Evolutionary conservation across 108 stramenopile genomes (phyloP).

Genomic region (Stephanodiscus minutulus): DNA sequence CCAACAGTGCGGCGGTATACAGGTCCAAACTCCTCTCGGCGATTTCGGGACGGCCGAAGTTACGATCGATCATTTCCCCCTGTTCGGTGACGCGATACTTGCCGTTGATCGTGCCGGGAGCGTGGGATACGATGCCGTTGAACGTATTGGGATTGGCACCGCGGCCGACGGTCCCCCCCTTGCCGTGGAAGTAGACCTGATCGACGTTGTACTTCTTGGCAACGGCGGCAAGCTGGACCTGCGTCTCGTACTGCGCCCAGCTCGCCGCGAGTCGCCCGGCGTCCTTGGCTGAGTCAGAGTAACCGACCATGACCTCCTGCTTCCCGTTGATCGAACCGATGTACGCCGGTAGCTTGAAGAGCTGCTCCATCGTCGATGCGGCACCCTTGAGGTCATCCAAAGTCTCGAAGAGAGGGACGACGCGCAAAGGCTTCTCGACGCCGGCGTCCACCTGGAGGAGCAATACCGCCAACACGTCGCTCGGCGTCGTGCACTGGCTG

Average conservation of each 20-base stretch:
- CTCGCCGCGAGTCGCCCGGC: conserved; percentile 94
- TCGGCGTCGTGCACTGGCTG: conserved; percentile 89
- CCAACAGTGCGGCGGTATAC: conserved; percentile 94
- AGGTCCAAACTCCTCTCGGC: conserved; percentile 94
- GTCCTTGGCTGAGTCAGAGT: conserved; percentile 97
- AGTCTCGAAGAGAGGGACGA: conserved; percentile 98
- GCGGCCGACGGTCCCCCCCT: conserved; percentile 78
- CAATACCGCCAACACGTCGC: conserved; percentile 94
- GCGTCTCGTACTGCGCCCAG: conserved; percentile 95
- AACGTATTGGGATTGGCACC: conserved; percentile 85
- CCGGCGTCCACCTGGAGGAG: conserved; percentile 93
- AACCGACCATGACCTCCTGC: conserved; percentile 97
- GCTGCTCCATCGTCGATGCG: conserved; percentile 78
- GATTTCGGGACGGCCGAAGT: conserved; percentile 89
- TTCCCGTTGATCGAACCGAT: conserved; percentile 87
- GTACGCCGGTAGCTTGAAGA: conserved; percentile 88
- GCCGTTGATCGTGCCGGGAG: conserved; percentile 93
- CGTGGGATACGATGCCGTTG: conserved; percentile 88
- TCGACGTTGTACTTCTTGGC: conserved; percentile 71
- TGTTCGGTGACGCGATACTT: conserved; percentile 99
- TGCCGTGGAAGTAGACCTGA: conserved; percentile 88
- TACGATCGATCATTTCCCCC: conserved; percentile 98
- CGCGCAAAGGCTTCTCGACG: conserved; percentile 89
- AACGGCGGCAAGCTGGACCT: conserved; percentile 79
- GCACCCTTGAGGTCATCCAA: conserved; percentile 93